Conservation (phyloP, 177 flowering plant genomes). For the Vitis hybrid region DNA sequence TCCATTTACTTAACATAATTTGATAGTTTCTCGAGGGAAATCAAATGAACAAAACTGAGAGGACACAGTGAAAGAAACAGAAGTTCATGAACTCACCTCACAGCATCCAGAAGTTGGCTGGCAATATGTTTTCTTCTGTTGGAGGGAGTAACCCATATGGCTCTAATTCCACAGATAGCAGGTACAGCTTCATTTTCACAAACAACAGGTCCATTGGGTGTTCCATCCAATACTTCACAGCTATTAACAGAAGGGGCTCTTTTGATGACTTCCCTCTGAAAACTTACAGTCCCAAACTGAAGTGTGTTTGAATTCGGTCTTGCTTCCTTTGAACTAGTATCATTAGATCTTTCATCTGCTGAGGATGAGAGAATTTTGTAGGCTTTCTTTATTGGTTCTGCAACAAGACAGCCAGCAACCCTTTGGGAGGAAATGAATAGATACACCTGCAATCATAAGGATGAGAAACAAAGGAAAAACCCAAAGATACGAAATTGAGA, state of each 20-base stretch:
- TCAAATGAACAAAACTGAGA: no score
- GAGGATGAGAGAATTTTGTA: slow-evolving; percentile 45
- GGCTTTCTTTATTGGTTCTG: slow-evolving; percentile 69
- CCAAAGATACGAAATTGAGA: no score
- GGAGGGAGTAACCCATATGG: slow-evolving; percentile 77
- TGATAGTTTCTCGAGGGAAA: not conserved
- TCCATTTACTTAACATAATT: not conserved
- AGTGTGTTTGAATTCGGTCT: slow-evolving; percentile 36
- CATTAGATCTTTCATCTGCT: slow-evolving; percentile 13
- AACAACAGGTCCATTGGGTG: slow-evolving; percentile 39
- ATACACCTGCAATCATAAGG: slow-evolving; percentile 57
- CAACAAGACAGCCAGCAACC: slow-evolving; percentile 73
- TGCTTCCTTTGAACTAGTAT: slow-evolving; percentile 6
- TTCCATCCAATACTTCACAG: slow-evolving; percentile 17
- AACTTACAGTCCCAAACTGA: slow-evolving; percentile 57
- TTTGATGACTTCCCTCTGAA: slow-evolving; percentile 53
- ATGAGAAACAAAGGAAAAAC: not conserved
- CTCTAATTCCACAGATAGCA: slow-evolving; percentile 74
- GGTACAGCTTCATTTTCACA: slow-evolving; percentile 59
- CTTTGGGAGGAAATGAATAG: slow-evolving; percentile 63
- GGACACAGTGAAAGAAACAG: no score
- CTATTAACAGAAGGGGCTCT: slow-evolving; percentile 17
- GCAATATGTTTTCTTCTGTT: slow-evolving; percentile 79
- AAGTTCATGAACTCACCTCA: slow-evolving; percentile 38
- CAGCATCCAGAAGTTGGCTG: slow-evolving; percentile 70